These are phyloP conservation scores for Aspergillus sclerotioniger DNA, from an alignment of 495 filamentous ascomycete species.

Conservation along the genomic window DNA sequence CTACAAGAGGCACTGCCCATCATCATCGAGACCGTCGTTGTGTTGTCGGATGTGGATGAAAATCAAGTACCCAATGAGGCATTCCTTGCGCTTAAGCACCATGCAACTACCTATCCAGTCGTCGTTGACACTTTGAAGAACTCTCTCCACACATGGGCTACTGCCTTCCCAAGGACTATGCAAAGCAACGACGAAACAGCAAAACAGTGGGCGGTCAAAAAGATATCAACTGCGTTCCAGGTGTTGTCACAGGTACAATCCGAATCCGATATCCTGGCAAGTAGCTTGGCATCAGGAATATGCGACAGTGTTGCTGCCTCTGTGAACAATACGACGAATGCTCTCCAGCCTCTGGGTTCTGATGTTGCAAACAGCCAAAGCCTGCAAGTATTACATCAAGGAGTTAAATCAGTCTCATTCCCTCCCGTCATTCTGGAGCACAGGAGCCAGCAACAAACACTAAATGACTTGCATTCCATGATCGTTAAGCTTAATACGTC, in stretches of 20 bases:
- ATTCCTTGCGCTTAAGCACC: slow-evolving; percentile 50
- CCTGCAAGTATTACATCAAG: slow-evolving; percentile 24
- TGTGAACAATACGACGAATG: slow-evolving; percentile 28
- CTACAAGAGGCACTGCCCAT: slow-evolving; percentile 66
- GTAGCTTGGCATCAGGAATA: slow-evolving; percentile 57
- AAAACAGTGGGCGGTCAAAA: slow-evolving; percentile 68
- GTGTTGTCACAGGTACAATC: slow-evolving; percentile 62
- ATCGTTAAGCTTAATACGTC: slow-evolving; percentile 39
- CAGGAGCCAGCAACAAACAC: slow-evolving; percentile 62
- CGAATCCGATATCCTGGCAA: slow-evolving; percentile 69
- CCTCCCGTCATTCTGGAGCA: slow-evolving; percentile 61
- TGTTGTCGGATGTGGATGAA: slow-evolving; percentile 58
- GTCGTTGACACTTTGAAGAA: slow-evolving; percentile 67
- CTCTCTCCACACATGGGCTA: slow-evolving; percentile 77
- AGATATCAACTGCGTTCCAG: slow-evolving; percentile 70
- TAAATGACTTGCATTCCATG: slow-evolving; percentile 49
- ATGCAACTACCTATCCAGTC: slow-evolving; percentile 60
- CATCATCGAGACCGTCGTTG: slow-evolving; percentile 77
- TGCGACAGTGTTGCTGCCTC: slow-evolving; percentile 46
- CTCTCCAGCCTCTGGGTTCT: slow-evolving; percentile 29
- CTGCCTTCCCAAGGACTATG: slow-evolving; percentile 76
- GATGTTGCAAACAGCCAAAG: slow-evolving; percentile 20
- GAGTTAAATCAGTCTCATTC: slow-evolving; percentile 43
- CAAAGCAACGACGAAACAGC: slow-evolving; percentile 76
- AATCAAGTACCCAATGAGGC: slow-evolving; percentile 38